Evolutionary conservation across 331 rosid species (phyloP).

Genomic region (Arachis monticola): DNA sequence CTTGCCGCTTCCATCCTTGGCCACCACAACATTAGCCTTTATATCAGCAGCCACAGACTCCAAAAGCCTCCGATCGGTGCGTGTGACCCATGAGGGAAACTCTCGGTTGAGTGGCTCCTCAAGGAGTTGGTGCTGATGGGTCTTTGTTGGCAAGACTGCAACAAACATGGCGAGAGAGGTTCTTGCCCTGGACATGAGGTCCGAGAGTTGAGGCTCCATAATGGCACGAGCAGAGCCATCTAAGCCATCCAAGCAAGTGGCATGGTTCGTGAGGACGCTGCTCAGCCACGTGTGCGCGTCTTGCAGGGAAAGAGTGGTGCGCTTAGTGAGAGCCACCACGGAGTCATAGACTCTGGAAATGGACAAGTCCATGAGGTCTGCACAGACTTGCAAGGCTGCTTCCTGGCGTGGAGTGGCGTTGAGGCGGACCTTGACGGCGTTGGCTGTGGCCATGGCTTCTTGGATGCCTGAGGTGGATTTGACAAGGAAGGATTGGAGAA

Average conservation of each 20-base stretch:
- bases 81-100: constrained; percentile 57
- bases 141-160: constrained; percentile 25
- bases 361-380: constrained; percentile 51
- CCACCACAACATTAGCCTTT: constrained; percentile 59
- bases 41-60: constrained; percentile 28
- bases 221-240: constrained; percentile 27
- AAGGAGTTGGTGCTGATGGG: too few relatives aligned
- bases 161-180: constrained; percentile 52
- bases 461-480: constrained; percentile 43
- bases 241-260: constrained; percentile 63
- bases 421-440: constrained; percentile 28
- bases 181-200: constrained; percentile 49
- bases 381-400: constrained; percentile 52
- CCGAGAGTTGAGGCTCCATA: constrained; percentile 49
- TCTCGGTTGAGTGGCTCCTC: constrained; percentile 19
- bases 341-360: constrained; percentile 49
- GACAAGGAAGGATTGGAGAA: constrained; percentile 44
- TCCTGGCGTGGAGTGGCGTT: constrained; percentile 43
- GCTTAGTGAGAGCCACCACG: constrained; percentile 31
- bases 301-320: constrained; percentile 23
- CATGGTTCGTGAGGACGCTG: constrained; percentile 65
- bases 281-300: constrained; percentile 66
- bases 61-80: constrained; percentile 49
- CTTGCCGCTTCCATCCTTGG: constrained; percentile 67
- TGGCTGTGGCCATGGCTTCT: constrained; percentile 29